Conservation (phyloP, 2,329 filamentous ascomycete species). For the Drechslerella dactyloides region DNA sequence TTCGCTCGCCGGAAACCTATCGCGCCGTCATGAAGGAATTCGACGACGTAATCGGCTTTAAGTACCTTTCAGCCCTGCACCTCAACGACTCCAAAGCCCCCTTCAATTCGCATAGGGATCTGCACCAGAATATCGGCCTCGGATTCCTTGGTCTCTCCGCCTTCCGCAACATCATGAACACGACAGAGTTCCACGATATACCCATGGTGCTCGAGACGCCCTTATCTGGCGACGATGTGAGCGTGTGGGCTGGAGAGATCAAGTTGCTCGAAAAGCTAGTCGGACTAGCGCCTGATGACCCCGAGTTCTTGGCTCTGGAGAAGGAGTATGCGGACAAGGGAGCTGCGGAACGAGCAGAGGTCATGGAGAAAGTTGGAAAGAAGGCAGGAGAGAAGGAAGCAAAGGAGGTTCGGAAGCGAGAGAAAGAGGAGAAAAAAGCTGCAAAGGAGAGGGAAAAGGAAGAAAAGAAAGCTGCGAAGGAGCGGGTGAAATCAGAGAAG, state of each 20-base stretch:
- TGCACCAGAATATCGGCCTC: constrained; percentile 95
- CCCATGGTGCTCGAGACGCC: constrained; percentile 98
- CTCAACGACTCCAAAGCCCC: constrained; percentile 96
- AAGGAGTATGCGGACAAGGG: constrained; percentile 71
- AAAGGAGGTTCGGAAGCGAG: constrained; percentile 42
- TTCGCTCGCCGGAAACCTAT: constrained; percentile 77
- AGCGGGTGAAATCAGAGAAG: constrained; percentile 1
- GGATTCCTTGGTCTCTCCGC: constrained; percentile 88
- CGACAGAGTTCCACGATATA: constrained; percentile 73
- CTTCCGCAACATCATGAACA: constrained; percentile 91
- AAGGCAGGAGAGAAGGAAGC: constrained; percentile 57
- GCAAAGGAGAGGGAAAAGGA: constrained; percentile 28
- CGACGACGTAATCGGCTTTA: constrained; percentile 74
- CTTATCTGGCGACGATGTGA: constrained; percentile 74
- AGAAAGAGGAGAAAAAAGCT: constrained; percentile 27
- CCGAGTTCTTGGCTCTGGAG: constrained; percentile 67
- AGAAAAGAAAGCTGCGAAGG: constrained; percentile 18
- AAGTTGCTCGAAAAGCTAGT: constrained; percentile 89
- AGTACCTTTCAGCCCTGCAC: constrained; percentile 85
- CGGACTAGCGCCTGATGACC: constrained; percentile 79
- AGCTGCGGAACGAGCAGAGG: constrained; percentile 72
- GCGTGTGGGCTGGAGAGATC: constrained; percentile 88
- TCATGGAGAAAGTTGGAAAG: constrained; percentile 79
- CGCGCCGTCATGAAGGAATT: constrained; percentile 75
- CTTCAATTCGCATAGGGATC: constrained; percentile 77